Evolutionary conservation across 2,329 filamentous ascomycete genomes (phyloP).

Genomic region (Calycina herbarum): DNA sequence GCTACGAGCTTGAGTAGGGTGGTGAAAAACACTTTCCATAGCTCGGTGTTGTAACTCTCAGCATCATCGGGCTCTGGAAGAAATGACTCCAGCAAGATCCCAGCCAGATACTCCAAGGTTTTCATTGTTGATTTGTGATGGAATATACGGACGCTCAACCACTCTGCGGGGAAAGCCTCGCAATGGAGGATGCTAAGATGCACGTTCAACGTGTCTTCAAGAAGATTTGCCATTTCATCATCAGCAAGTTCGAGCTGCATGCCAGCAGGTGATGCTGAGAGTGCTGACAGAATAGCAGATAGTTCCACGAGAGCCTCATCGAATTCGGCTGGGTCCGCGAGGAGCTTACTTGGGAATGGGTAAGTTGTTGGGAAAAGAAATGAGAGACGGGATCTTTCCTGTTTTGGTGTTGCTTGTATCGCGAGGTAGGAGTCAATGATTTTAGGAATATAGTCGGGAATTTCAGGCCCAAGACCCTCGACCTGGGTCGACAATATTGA

Average conservation of each 20-base stretch:
- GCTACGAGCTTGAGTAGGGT: conserved; percentile 86
- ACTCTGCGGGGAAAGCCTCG: conserved; percentile 83
- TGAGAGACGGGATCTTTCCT: conserved; percentile 68
- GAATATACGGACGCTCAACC: conserved; percentile 92
- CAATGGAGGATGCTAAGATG: conserved; percentile 87
- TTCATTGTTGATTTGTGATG: conserved; percentile 89
- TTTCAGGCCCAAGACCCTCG: conserved; percentile 73
- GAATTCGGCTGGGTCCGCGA: conserved; percentile 60
- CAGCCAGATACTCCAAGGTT: conserved; percentile 77
- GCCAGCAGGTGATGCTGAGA: conserved; percentile 71
- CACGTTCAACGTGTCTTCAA: conserved; percentile 78
- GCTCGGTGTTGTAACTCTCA: conserved; percentile 74
- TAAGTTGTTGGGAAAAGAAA: conserved; percentile 88
- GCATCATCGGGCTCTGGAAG: conserved; percentile 90
- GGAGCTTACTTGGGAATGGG: conserved; percentile 76
- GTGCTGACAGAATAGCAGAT: conserved; percentile 79
- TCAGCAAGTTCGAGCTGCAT: conserved; percentile 75
- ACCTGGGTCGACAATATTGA: conserved; percentile 88
- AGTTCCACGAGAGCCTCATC: conserved; percentile 89
- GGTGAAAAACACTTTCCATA: conserved; percentile 93
- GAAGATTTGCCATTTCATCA: conserved; percentile 70
- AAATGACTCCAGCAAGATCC: conserved; percentile 78
- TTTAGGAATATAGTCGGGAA: conserved; percentile 87
- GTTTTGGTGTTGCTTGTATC: conserved; percentile 59
- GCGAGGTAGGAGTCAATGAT: conserved; percentile 86